Base-by-base conservation (phyloP, 495 filamentous ascomycete species). In the Lasiosphaeria miniovina region DNA sequence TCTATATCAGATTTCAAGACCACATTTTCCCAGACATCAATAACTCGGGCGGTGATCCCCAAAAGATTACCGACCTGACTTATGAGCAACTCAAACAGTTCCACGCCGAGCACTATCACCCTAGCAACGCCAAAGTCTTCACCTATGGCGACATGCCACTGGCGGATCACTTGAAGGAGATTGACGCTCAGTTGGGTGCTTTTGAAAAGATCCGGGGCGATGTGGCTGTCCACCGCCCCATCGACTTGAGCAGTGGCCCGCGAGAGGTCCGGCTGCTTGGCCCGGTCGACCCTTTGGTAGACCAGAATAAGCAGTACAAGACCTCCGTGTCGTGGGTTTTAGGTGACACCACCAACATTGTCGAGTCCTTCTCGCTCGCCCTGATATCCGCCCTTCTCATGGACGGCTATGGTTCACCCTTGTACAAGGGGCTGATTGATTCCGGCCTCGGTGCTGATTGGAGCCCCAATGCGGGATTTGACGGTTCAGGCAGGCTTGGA, bases 131-230 rank as follows among this genome's bases (percentile, higher is more conserved):
- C 14, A 97, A 96, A 74, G 77, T 98, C 17, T 84, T 97, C 64
- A 97, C 94, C 0, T 98, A 98, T 64, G 94, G 94, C 55, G 87
- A 98, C 68, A 92, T 96, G 86, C 89, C 90, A 0, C 74, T 98
- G 46, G 77, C 75, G 17, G 85, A 88, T 56, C 94, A 98, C 73
- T 70, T 97, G 48, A 74, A 82, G 66, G 88, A 93, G 65, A 79
- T 98, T 52, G 84, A 90, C 65, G 77, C 80, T 6, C 86, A 87
- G 40, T 77, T 98, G 54, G 78, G 83, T 55, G 75, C 74, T 3
- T 97, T 96, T 68, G 81, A 85, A 24, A 84, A 76, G 59, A 87
- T 88, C 11, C 67, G 81, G 51, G 81, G 84, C 32, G 91, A 96
- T 63, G 78, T 77, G 50, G 82, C 88, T 36, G 85, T 95, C 62